Base-by-base conservation (phyloP, 176 grass and related monocot species). In the Lolium rigidum region DNA sequence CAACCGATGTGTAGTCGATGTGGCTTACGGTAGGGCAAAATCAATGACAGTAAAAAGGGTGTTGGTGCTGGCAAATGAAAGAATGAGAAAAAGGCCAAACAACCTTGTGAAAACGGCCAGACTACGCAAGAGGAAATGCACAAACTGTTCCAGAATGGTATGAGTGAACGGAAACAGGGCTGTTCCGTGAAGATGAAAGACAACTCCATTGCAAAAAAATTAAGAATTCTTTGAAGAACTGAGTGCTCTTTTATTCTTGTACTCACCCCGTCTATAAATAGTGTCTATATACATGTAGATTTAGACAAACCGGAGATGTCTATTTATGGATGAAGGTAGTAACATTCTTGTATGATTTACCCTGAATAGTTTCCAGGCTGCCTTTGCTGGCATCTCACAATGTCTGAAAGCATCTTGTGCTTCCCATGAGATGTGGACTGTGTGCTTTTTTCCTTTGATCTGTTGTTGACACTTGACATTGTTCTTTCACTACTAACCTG, bases 141-240 rank as follows among this genome's bases (percentile, higher is more conserved):
- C 1, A 93, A 98, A 8, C 77, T 98, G 22, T 98, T 98, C 85
- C 86, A 98, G 80, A 90, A 81, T 92, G 96, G 95, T 75, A 98
- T 94, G 93, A 92, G 84, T 57, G 93, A 98, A 81, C 89, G 86
- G 69, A 98, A 95, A 80, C 92, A 92, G 76, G 90, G 83, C 14
- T 86, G 74, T 10, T n/a, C 80, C 51, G 78, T 85, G 17, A 95
- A 92, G 83, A 92, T 35, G 31, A 89, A 87, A 90, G 84, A 70
- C 21, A 78, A 21, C 25, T 57, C 70, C 79, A 81, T 84, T 25
- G 43, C 48, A 38, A 92, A 78, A 64, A 95, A 94, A 87, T 80
- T 3, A 98, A 95, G 66, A 95, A 89, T 76, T 88, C 93, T 24
- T 98, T 98, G 24, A 95, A 95, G 82, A 59, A 74, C 31, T 12